phyloP scores from a whole-genome alignment of 2,329 filamentous ascomycete species.

The Lachnellula hyalina region DNA sequence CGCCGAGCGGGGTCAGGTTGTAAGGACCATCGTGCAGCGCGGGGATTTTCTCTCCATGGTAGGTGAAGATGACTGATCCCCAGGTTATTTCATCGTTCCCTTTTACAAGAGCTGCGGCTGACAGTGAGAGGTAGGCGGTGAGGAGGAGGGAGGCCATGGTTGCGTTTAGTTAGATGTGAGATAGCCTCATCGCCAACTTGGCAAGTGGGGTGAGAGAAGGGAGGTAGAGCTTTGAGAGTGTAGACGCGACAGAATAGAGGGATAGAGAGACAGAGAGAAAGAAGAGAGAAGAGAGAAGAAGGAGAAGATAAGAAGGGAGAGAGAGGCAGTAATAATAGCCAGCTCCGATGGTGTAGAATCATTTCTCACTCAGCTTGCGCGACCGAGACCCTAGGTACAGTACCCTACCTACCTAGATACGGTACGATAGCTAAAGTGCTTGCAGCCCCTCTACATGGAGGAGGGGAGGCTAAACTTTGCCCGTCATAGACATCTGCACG shows the following conservation, averaged over 20 bases:
- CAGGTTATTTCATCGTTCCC: conserved; percentile 21
- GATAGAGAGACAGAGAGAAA: background rate
- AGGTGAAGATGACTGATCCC: conserved; percentile 24
- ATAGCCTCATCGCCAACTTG: background rate
- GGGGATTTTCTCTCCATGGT: conserved; percentile 51
- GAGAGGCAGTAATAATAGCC: background rate
- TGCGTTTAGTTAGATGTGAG: background rate
- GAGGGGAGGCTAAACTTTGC: conserved; percentile 1
- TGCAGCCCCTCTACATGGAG: background rate
- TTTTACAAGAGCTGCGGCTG: conserved; percentile 5
- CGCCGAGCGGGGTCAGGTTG: conserved; percentile 47
- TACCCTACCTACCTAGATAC: background rate
- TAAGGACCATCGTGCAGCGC: conserved; percentile 26
- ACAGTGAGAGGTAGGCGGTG: conserved; percentile 12
- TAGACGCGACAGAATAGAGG: background rate
- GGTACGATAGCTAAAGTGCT: background rate
- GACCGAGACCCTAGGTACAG: background rate
- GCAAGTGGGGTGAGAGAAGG: background rate
- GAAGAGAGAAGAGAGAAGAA: background rate
- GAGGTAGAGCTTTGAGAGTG: background rate
- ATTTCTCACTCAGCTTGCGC: background rate
- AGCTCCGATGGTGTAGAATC: background rate
- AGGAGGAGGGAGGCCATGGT: conserved; percentile 7
- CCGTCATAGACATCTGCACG: conserved; percentile 1
- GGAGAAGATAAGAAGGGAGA: background rate